Base-by-base conservation (phyloP, 2,329 filamentous ascomycete genomes). In the Ophiostoma sp. region DNA sequence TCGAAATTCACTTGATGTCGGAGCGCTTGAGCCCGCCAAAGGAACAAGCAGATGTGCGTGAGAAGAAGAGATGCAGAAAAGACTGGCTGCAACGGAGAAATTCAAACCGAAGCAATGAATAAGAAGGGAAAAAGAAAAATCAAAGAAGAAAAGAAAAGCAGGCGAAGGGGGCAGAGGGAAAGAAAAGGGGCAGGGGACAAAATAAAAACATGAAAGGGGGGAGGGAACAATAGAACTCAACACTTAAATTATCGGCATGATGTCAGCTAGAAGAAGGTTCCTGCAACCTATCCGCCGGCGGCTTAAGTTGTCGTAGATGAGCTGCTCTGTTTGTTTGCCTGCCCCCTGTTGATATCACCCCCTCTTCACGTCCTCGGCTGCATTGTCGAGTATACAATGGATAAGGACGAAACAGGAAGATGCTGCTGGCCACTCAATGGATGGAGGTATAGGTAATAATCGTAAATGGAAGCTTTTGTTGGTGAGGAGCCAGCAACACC, bases 1-100 rank as follows among this genome's bases (percentile, higher is more conserved):
- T n/a, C n/a, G n/a, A n/a, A n/a, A n/a, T n/a, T n/a, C n/a, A n/a
- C n/a, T n/a, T n/a, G n/a, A n/a, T n/a, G n/a, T n/a, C n/a, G n/a
- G n/a, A n/a, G n/a, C n/a, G n/a, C n/a, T n/a, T n/a, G n/a, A n/a
- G n/a, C n/a, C n/a, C n/a, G n/a, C n/a, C 57, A 63, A 8, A 36
- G 28, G 15, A 7, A 28, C 22, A 31, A 31, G 7, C 28, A 36
- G 33, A 33, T 7, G 55, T 59, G 8, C 19, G 12, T 15, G 36
- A n/a, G 28, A 28, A 28, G 5, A 45, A 66, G 12, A 45, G 59
- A 8, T 63, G 31, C 70, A 68, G 70, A 72, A 72, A 72, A 57
- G 70, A 72, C 70, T 28, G 70, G 36, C 33, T 28, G 33, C 28
- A 19, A 72, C 39, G 48, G 70, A 28, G 48, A 52, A 45, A 59